Evolutionary conservation across 1,284 basidiomycete genomes (phyloP).

Genomic region (Acaromyces ingoldii): DNA sequence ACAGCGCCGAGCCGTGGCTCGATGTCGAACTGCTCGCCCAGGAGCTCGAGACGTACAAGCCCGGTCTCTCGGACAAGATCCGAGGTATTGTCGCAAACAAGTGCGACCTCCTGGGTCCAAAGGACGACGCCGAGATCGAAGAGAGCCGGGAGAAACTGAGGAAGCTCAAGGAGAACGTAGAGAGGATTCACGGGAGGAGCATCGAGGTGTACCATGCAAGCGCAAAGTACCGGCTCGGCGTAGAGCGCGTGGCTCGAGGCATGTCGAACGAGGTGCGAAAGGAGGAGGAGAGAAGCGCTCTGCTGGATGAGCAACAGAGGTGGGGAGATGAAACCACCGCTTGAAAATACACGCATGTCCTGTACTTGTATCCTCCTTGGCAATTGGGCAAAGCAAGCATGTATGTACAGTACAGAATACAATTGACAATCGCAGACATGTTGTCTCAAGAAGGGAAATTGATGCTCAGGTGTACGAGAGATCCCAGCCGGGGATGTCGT

Average conservation of each 20-base stretch:
- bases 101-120: slow-evolving; percentile 8
- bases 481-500: too few relatives aligned
- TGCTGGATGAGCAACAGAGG: too few relatives aligned
- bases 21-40: slow-evolving; percentile 68
- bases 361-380: too few relatives aligned
- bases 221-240: slow-evolving; percentile 8
- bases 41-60: slow-evolving; percentile 77
- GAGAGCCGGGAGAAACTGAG: not conserved
- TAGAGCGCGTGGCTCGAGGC: slow-evolving; percentile 1
- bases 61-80: slow-evolving; percentile 64
- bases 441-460: too few relatives aligned
- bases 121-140: not conserved
- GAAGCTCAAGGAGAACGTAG: not conserved
- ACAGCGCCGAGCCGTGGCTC: slow-evolving; percentile 57
- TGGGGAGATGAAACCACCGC: too few relatives aligned
- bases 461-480: too few relatives aligned
- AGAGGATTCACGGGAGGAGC: not conserved
- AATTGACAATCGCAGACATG: too few relatives aligned
- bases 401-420: too few relatives aligned
- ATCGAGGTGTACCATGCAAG: not conserved
- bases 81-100: slow-evolving; percentile 59
- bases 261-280: not conserved
- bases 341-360: too few relatives aligned
- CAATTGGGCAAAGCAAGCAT: too few relatives aligned
- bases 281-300: too few relatives aligned